Conservation (phyloP, 495 filamentous ascomycete genomes). For the Ascodesmis nigricans region DNA sequence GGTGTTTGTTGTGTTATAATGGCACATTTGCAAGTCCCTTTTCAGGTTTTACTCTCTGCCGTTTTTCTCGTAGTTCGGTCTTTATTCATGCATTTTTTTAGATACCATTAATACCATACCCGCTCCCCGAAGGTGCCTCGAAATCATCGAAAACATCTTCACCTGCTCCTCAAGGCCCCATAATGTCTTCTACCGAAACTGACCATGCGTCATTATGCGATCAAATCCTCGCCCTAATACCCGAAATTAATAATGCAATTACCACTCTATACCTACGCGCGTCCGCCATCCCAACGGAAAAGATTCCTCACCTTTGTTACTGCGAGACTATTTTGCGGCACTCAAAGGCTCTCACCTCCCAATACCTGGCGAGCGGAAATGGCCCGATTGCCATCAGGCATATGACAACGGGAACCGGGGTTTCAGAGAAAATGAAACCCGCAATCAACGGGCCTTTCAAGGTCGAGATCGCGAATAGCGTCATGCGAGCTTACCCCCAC, state of each 20-base stretch:
- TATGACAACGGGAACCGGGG: constrained; percentile 37
- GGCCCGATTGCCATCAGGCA: constrained; percentile 43
- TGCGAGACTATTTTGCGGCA: constrained; percentile 68
- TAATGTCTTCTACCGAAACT: no score
- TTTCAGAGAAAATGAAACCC: constrained; percentile 20
- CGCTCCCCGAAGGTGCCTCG: constrained; percentile 27
- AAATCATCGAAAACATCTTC: constrained; percentile 25
- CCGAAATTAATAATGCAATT: constrained; percentile 62
- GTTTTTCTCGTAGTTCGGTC: no score
- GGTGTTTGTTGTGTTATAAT: constrained; percentile 63
- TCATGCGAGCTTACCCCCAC: constrained; percentile 20
- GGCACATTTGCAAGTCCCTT: constrained; percentile 67
- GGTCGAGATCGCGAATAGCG: constrained; percentile 19
- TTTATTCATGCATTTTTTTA: constrained; percentile 14
- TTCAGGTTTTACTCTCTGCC: constrained; percentile 38
- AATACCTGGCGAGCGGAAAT: constrained; percentile 49
- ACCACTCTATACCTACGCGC: constrained; percentile 59
- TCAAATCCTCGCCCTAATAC: constrained; percentile 39
- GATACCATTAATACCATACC: constrained; percentile 42
- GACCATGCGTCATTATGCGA: constrained; percentile 35
- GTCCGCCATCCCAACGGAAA: constrained; percentile 52
- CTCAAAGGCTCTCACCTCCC: constrained; percentile 44
- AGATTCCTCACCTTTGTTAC: constrained; percentile 55
- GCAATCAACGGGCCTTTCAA: constrained; percentile 22
- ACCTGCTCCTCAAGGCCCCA: constrained; percentile 25